Base-by-base conservation (phyloP, 306 rosid genomes). In the Gastrolobium villosum region DNA sequence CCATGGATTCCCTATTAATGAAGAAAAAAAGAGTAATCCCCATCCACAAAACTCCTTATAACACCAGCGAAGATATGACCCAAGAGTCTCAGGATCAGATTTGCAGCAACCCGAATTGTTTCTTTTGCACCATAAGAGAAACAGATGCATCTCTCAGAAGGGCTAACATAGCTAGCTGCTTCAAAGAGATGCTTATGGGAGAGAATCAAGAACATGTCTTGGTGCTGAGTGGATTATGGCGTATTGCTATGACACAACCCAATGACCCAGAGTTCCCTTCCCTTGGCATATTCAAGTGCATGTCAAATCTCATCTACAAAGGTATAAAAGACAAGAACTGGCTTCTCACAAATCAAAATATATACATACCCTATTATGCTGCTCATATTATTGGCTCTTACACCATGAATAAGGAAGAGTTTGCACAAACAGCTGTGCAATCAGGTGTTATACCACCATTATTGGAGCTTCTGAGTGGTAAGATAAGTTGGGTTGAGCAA, bases 371-470 rank as follows among this genome's bases (percentile, higher is more conserved):
- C 39, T 93, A 93, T 36, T 93, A 93, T 40, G 95, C 98, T 10
- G 95, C 95, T 39, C 98, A 93, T 49, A 84, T 91, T 6, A 93
- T 93, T 64, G 98, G 98, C 13, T 93, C 98, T 41, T 91, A 91
- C 73, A 93, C 98, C 4, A 88, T 91, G 88, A 87, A 93, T 65
- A 84, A 72, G 65, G 86, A 79, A 3, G 89, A 87, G 73, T 93
- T 89, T 39, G 91, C 93, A 7, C 84, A 88, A 61, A 53, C 65
- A 60, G 96, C 98, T 0, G 97, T 83, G 0, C 41, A 86, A 26
- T 82, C 92, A 0, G 97, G 98, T 2, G 93, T 91, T 2, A 81
- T 93, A 7, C 89, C 85, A 0, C 93, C 95, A 5, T 62, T 91
- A 32, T 26, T 93, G 41, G 95, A 91, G 70, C 92, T 93, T 5